Base-by-base conservation (phyloP, 805 yeast genomes). In the Metschnikowia aberdeeniae region DNA sequence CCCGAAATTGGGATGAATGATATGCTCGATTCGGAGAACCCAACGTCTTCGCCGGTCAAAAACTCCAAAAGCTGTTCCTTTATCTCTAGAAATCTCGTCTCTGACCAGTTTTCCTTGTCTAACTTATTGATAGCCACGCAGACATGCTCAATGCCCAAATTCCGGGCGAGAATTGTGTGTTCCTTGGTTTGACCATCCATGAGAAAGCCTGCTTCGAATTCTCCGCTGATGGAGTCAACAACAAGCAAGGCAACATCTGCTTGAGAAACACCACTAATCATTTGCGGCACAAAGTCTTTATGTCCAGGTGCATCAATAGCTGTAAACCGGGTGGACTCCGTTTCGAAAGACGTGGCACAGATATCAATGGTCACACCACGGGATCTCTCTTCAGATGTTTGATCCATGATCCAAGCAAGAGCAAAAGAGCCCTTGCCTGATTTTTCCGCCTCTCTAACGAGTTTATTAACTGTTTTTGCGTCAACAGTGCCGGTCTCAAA, bases 261-360 rank as follows among this genome's bases (percentile, higher is more conserved):
- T 56, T 84, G 89, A 3, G 85, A 67, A 1, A 86, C 84, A 26
- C 95, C 95, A 26, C 87, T 85, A 53, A 86, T 85, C 89, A 86
- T 84, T 55, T 84, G 87, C 4, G 95, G 95, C 28, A 86, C 86
- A 61, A 84, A 86, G 57, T 86, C 93, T 49, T 75, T 73, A 62
- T 86, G 95, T 0, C 95, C 95, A 0, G 95, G 95, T 0, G 95
- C 89, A 66, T 86, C 95, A 44, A 86, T 79, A 4, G 89, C 82
- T 0, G 88, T 81, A 59, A 82, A 84, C 39, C 73, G 64, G 5
- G 81, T 71, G 2, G 54, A 60, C 1, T 57, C 43, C 2, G 90
- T 83, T 54, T 80, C 84, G 49, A 86, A 82, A 33, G 72, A 68
- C 7, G 86, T 81, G 43, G 84, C 82, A 45, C 86, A 82, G 28